A percentile compares a stretch with the other conserved stretches of the same genome.
Evolutionary conservation across 192 early-diverging fungal genomes (phyloP).

Genomic region (Funneliformis geosporum): DNA sequence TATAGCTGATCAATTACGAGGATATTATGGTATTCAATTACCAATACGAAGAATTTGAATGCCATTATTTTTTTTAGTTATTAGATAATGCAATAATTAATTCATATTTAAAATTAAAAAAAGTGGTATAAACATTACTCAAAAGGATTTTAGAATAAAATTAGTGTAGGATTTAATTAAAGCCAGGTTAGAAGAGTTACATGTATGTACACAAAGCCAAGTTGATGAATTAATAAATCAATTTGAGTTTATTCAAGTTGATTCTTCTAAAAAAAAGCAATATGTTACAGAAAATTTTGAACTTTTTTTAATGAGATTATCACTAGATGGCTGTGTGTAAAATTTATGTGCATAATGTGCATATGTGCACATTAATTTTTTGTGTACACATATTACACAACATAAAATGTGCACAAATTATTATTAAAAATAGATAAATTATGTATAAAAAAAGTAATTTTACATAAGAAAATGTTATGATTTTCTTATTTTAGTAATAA

Average conservation of each 20-base stretch:
- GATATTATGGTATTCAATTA: constrained; percentile 33
- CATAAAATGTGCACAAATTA: too few relatives aligned
- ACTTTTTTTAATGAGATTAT: background rate
- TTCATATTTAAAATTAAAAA: background rate
- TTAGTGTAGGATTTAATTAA: constrained; percentile 3
- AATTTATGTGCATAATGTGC: too few relatives aligned
- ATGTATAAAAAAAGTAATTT: too few relatives aligned
- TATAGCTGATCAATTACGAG: constrained; percentile 35
- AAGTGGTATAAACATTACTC: background rate
- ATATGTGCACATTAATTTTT: too few relatives aligned
- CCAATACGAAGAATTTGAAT: constrained; percentile 34
- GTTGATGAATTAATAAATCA: background rate
- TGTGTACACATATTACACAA: too few relatives aligned
- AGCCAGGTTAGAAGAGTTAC: background rate
- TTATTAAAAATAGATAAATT: too few relatives aligned
- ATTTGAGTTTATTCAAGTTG: background rate
- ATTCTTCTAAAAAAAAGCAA: background rate
- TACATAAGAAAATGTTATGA: too few relatives aligned
- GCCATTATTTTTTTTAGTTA: constrained; percentile 35
- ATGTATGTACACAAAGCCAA: background rate
- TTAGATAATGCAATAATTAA: constrained; percentile 9
- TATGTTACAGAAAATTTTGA: background rate
- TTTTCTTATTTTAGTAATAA: too few relatives aligned
- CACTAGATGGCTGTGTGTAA: background rate
- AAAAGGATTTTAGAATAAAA: background rate